Evolutionary conservation across 257 asterid species (phyloP).

Genomic region (Solanum pimpinellifolium): DNA sequence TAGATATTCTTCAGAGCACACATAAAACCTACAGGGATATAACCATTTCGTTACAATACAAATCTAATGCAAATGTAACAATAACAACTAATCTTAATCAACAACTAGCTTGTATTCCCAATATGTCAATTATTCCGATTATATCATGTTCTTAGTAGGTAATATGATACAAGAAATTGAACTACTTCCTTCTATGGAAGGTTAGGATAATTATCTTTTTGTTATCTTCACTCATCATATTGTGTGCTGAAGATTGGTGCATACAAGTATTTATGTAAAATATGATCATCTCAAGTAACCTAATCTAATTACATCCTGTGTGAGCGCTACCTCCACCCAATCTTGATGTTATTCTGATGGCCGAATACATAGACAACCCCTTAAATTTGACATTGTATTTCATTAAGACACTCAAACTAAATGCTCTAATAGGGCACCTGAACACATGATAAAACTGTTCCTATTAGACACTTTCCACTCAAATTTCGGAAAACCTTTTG

Average conservation of each 20-base stretch:
- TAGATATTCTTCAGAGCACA: neutral
- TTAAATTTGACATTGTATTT: neutral
- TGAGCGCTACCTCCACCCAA: neutral
- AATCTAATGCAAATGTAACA: neutral
- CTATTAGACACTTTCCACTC: neutral
- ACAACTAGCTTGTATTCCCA: neutral
- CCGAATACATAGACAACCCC: neutral
- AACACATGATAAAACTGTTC: neutral
- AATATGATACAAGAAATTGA: neutral
- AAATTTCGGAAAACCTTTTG: neutral
- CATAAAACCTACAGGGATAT: neutral
- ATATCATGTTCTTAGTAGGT: neutral
- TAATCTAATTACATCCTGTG: neutral
- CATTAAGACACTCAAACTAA: neutral
- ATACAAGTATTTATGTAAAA: neutral
- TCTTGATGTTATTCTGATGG: neutral
- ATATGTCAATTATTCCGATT: neutral
- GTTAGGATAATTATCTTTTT: neutral
- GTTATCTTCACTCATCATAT: neutral
- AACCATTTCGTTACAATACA: neutral
- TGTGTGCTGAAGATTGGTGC: neutral
- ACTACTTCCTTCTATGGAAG: neutral
- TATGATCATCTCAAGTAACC: neutral
- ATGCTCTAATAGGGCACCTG: neutral
- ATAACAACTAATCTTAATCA: neutral